These are phyloP conservation scores for Tilletia caries DNA, from an alignment of 1,284 basidiomycete species.

Conservation along the genomic window DNA sequence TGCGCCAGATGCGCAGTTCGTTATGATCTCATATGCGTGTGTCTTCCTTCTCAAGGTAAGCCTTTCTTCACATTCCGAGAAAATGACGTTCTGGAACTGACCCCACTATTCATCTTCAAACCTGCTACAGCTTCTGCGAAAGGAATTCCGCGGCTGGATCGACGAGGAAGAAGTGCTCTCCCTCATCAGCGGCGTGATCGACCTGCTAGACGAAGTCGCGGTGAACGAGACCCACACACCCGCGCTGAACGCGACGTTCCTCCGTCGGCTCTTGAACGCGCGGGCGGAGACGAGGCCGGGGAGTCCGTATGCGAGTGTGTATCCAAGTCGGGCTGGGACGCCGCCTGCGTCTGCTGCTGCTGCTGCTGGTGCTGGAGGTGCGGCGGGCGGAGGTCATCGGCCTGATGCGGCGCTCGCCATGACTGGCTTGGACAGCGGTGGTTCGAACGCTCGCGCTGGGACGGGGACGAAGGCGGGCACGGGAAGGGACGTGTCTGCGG, in stretches of 20 bases:
- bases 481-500: too few species aligned
- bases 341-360: slow-evolving; percentile 17
- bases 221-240: slow-evolving; percentile 50
- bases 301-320: slow-evolving; percentile 30
- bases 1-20: slow-evolving; percentile 85
- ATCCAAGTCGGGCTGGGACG: slow-evolving; percentile 26
- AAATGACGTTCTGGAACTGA: too few species aligned
- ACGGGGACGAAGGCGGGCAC: too few species aligned
- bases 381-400: not conserved
- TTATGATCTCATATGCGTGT: slow-evolving; percentile 83
- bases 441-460: too few species aligned
- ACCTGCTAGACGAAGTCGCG: slow-evolving; percentile 54
- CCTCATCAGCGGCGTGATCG: slow-evolving; percentile 76
- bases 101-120: slow-evolving; percentile 17
- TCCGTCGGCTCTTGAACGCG: slow-evolving; percentile 42
- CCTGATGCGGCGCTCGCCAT: not conserved
- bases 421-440: too few species aligned
- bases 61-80: not conserved
- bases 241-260: slow-evolving; percentile 44
- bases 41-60: slow-evolving; percentile 56
- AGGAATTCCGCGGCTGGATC: slow-evolving; percentile 72
- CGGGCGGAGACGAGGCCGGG: slow-evolving; percentile 29
- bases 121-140: slow-evolving; percentile 67
- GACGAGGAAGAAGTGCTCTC: slow-evolving; percentile 64
- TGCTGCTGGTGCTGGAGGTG: slow-evolving; percentile 2